Percentiles rank a stretch among this genome's conserved stretches.
Conservation (phyloP, 1,284 basidiomycete genomes). For the Tilletia indica region DNA sequence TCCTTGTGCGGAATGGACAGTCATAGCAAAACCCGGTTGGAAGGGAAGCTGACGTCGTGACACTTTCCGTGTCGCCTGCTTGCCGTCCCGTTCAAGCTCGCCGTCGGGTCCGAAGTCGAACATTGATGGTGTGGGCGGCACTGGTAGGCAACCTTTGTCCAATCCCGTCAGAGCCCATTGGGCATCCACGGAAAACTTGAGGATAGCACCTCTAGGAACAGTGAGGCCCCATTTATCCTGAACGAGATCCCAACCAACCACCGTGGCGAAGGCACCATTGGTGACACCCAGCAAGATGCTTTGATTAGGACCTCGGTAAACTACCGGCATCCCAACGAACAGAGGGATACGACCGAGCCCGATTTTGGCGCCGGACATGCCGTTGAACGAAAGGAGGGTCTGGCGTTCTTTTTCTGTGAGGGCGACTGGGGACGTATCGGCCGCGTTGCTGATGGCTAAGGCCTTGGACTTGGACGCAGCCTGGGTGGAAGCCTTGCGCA, state of each 20-base stretch:
- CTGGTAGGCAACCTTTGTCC: not conserved
- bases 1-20: too few species aligned
- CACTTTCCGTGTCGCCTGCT: too few species aligned
- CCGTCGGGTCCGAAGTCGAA: too few species aligned
- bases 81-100: too few species aligned
- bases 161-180: not conserved
- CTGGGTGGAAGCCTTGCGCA: not conserved
- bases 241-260: not conserved
- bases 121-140: not conserved
- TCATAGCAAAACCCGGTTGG: too few species aligned
- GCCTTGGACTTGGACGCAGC: not conserved
- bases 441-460: not conserved
- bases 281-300: not conserved
- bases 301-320: not conserved
- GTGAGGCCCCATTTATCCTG: not conserved
- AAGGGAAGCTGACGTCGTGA: too few species aligned
- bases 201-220: not conserved
- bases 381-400: not conserved
- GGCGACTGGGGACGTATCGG: not conserved
- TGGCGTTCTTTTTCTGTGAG: not conserved
- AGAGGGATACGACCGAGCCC: not conserved
- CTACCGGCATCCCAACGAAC: not conserved
- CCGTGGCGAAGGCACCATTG: not conserved
- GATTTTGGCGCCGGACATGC: not conserved
- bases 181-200: not conserved